Percentiles rank a stretch among this genome's conserved stretches.
Conservation (phyloP, 257 asterid genomes). For the Phtheirospermum japonicum region DNA sequence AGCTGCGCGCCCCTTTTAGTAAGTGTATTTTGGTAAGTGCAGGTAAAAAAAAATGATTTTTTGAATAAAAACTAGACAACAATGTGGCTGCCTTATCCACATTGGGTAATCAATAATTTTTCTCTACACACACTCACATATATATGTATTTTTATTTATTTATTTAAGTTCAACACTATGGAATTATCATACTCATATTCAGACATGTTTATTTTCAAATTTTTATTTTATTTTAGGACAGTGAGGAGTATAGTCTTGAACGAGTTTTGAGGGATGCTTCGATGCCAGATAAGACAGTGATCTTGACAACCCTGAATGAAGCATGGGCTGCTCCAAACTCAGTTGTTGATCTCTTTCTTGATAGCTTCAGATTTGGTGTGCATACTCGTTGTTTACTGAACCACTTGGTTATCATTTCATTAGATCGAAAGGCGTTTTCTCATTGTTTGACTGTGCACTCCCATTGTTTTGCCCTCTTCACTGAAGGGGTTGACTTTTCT, state of each 20-base stretch:
- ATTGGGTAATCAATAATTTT: too few relatives aligned
- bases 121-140: too few relatives aligned
- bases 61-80: too few relatives aligned
- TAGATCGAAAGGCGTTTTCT: slow-evolving; percentile 43
- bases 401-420: slow-evolving; percentile 43
- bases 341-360: slow-evolving; percentile 43
- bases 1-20: too few relatives aligned
- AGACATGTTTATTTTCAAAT: background rate
- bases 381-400: slow-evolving; percentile 38
- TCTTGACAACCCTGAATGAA: slow-evolving; percentile 45
- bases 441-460: slow-evolving; percentile 41
- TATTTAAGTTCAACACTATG: too few relatives aligned
- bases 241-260: slow-evolving; percentile 38
- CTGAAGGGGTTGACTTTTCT: slow-evolving; percentile 56
- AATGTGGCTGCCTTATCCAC: too few relatives aligned
- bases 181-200: background rate
- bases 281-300: slow-evolving; percentile 43
- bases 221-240: slow-evolving; percentile 30
- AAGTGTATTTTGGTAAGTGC: too few relatives aligned
- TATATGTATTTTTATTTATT: too few relatives aligned
- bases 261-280: slow-evolving; percentile 42
- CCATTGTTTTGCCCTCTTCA: slow-evolving; percentile 57
- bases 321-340: slow-evolving; percentile 53
- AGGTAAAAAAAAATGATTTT: too few relatives aligned
- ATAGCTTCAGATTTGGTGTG: slow-evolving; percentile 47